Conservation (phyloP, 257 asterid genomes). For the Nicotiana obtusifolia region DNA sequence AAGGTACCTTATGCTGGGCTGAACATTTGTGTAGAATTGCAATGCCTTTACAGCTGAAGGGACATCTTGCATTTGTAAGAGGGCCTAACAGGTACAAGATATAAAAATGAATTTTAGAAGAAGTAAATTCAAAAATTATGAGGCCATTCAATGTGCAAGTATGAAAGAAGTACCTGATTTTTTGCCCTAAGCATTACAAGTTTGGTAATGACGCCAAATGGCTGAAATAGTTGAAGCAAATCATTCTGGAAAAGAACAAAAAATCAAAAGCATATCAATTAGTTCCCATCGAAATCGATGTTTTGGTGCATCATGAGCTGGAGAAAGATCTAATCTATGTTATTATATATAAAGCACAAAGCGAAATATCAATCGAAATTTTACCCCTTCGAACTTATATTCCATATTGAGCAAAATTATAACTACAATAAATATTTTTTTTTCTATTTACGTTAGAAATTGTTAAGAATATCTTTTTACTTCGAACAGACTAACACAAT, state of each 20-base stretch:
- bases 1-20: constrained; percentile 80
- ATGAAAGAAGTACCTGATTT: constrained; percentile 63
- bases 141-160: not conserved
- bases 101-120: not conserved
- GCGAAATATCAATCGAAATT: too few species aligned
- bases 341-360: too few species aligned
- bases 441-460: too few species aligned
- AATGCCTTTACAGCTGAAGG: constrained; percentile 81
- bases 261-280: not conserved
- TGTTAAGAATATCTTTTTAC: too few species aligned
- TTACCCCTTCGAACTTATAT: too few species aligned
- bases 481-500: too few species aligned
- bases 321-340: not conserved
- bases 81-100: constrained; percentile 52
- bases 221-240: constrained; percentile 95
- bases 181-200: constrained; percentile 98
- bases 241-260: constrained; percentile 57
- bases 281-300: not conserved
- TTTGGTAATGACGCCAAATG: constrained; percentile 85
- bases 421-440: too few species aligned
- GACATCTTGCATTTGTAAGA: constrained; percentile 96
- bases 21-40: constrained; percentile 78
- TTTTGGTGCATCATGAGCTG: not conserved
- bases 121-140: not conserved
- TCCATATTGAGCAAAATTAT: too few species aligned